Base-by-base conservation (phyloP, 805 yeast species). In the Ogataea corticis region DNA sequence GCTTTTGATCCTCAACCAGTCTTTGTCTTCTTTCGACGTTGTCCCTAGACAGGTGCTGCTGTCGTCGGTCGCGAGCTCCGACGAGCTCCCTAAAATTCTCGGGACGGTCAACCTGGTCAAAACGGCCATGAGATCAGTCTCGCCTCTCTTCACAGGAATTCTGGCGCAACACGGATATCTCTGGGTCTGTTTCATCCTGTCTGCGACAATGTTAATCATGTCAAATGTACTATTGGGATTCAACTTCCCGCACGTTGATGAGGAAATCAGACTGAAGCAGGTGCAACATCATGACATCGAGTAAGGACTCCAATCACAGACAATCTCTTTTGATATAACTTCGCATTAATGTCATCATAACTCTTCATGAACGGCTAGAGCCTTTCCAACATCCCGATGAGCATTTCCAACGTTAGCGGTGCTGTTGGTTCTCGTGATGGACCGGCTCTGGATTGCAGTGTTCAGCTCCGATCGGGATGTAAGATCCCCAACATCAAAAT, bases 31-130 rank as follows among this genome's bases (percentile, higher is more conserved):
- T 1, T 88, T 90, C 91, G 97, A 90, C 61, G 96, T 89, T 23
- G 94, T 89, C 2, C 96, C 97, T 6, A 77, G 97, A 41, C 96
- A 89, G 65, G 79, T 89, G 7, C 70, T 90, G 33, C 66, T 90
- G 40, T 82, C 95, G 0, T 74, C 86, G 2, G 69, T 88, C 16
- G 80, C 90, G 32, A 74, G 76, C 11, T 48, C 63, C n/a, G 64
- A 71, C 10, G 94, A 87, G 39, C 68, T 91, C 38, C 82, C 96
- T 2, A 77, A 73, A 54, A 90, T 85, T 1, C 75, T 90, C 81
- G 97, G 97, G 2, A 71, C 86, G 1, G 96, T 90, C 9, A 90
- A 89, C 58, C 82, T 90, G 31, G 89, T 85, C 19, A 88, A 89
- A 63, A 91, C 96, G 1, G 74, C 87, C 51, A 95, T 96, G 0